Base-by-base conservation (phyloP, 352 stramenopile genomes). In the Aphanomyces euteiches region DNA sequence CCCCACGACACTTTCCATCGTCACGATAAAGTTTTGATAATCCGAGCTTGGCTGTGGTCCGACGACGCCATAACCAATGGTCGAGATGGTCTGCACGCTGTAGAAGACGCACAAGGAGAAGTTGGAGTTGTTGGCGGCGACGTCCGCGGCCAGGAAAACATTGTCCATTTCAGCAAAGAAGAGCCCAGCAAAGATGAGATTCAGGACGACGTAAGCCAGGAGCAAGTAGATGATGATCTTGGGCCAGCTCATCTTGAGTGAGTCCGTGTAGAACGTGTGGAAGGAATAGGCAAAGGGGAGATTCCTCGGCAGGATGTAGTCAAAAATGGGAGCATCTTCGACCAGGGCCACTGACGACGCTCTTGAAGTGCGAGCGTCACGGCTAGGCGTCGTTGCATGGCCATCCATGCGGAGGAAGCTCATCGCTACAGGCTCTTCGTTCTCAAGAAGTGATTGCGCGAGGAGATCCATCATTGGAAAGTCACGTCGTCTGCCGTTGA, bases 271-370 rank as follows among this genome's bases (percentile, higher is more conserved):
- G 19, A 93, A 68, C 1, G 76, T 76, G 81, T 90, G 88, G 36
- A 93, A 93, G 70, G 82, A 81, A 63, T 86, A 90, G 13, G 84
- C 87, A 61, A 89, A 92, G 5, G 85, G 85, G 41, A 93, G 89
- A 66, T 90, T 78, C 2, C 90, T 82, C 2, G 85, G 85, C n/a
- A 77, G 61, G 58, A 93, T 89, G 15, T 79, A 80, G 43, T 91
- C 78, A 93, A 77, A 40, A 90, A 93, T 0, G 82, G 85, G 19
- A 82, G 85, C 10, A 84, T 93, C 48, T 93, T 84, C 41, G 90
- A 93, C 81, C 45, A 90, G 10, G 43, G 43, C 85, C 34, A 90
- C 84, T n/a, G 43, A 50, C 43, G 85, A 92, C 7, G 80, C 70
- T 28, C 77, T 28, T 28, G 28, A 28, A 28, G 28, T 28, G 28